Evolutionary conservation across 2,329 filamentous ascomycete genomes (phyloP).

Genomic region (Remersonia thermophila): DNA sequence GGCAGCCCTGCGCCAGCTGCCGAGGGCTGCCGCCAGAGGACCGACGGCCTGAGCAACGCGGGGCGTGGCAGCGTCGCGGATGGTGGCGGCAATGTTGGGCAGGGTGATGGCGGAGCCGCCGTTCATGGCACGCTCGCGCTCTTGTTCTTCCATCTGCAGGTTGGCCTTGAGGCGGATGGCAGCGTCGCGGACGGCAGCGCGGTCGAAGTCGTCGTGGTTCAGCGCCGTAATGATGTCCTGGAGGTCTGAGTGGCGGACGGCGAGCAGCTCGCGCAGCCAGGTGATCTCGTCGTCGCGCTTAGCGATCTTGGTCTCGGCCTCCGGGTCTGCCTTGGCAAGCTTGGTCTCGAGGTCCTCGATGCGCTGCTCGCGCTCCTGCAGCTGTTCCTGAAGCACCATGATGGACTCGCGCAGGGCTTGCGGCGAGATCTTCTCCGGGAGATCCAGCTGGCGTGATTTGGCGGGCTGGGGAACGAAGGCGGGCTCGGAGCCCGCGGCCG

Average conservation of each 20-base stretch:
- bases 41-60: slow-evolving; percentile 74
- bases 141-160: slow-evolving; percentile 94
- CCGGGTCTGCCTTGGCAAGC: slow-evolving; percentile 56
- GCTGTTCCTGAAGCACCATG: slow-evolving; percentile 88
- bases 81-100: slow-evolving; percentile 64
- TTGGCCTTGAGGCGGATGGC: slow-evolving; percentile 89
- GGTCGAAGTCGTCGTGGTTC: slow-evolving; percentile 62
- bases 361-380: slow-evolving; percentile 81
- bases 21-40: slow-evolving; percentile 78
- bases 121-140: slow-evolving; percentile 73
- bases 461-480: slow-evolving; percentile 21
- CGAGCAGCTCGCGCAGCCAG: slow-evolving; percentile 88
- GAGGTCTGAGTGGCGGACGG: slow-evolving; percentile 79
- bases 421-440: slow-evolving; percentile 80
- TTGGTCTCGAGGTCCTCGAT: slow-evolving; percentile 78
- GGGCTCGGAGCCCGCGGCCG: slow-evolving; percentile 20
- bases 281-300: slow-evolving; percentile 89
- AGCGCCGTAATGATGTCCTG: slow-evolving; percentile 81
- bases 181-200: slow-evolving; percentile 71
- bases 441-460: slow-evolving; percentile 31
- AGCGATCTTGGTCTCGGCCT: slow-evolving; percentile 69
- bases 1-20: slow-evolving; percentile 69
- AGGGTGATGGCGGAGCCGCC: slow-evolving; percentile 54
- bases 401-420: slow-evolving; percentile 94
- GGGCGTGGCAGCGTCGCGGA: slow-evolving; percentile 66